Base-by-base conservation (phyloP, 306 rosid species). In the Prunus davidiana region DNA sequence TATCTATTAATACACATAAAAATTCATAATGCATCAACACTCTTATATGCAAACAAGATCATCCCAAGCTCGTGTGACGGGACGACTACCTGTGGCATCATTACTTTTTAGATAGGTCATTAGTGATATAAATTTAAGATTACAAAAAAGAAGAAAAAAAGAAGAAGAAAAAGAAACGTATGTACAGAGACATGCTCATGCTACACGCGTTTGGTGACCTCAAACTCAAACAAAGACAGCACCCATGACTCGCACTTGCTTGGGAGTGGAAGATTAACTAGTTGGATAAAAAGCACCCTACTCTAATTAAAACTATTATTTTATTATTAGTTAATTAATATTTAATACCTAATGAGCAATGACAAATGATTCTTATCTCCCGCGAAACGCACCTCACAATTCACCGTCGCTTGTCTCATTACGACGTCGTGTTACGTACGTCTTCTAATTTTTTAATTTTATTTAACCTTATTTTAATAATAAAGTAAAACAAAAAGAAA, bases 141-240 rank as follows among this genome's bases (percentile, higher is more conserved):
- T 14, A 5, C 0, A 1, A 34, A 10, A 52, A 5, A 25, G 63
- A 50, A 64, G 49, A 57, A 50, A 18, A 9, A 3, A 47, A 25
- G 41, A 3, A 3, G 9, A 7, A 2, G 6, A 46, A 13, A 13
- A 14, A 2, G 14, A 45, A 22, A 14, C 27, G 19, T 47, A 12
- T 11, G 14, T 68, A 47, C 41, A 2, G 4, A 5, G 6, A 6
- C 56, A 8, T 14, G 38, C 16, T 34, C 76, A 19, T 16, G 66
- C 24, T 8, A 52, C 15, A 56, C 76, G 66, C 38, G 6, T 56
- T 62, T 15, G 76, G 38, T 4, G 76, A 72, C 66, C 76, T 38
- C 25, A 68, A 45, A 46, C 7, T 5, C 69, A 34, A 5, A 34
- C 8, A 25, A 71, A 8, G 27, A 14, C 38, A 28, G 12, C 76